Conservation (phyloP, 2,329 filamentous ascomycete species). For the Colletotrichum nymphaeae region DNA sequence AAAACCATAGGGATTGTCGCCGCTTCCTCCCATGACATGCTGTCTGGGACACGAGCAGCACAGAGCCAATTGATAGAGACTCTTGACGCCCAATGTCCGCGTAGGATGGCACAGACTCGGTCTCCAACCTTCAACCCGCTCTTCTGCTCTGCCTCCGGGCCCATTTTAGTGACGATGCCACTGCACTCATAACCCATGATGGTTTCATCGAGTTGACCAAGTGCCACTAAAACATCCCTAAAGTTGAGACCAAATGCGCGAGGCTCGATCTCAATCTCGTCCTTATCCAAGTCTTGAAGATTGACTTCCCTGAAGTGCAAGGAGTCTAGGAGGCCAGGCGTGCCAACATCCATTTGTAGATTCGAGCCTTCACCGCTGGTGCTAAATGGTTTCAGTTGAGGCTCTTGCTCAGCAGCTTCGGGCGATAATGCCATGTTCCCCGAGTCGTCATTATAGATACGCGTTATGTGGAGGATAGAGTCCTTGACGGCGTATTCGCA, state of each 20-base stretch:
- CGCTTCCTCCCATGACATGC: slow-evolving; percentile 48
- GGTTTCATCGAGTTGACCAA: slow-evolving; percentile 38
- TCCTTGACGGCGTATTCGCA: slow-evolving; percentile 15
- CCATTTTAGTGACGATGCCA: slow-evolving; percentile 46
- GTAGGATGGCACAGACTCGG: slow-evolving; percentile 22
- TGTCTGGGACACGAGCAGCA: slow-evolving; percentile 47
- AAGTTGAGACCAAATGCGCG: slow-evolving; percentile 43
- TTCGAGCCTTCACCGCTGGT: too few relatives aligned
- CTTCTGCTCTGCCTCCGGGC: slow-evolving; percentile 37
- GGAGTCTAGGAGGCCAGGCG: slow-evolving; percentile 39
- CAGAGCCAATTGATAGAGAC: slow-evolving; percentile 14
- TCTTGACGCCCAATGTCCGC: slow-evolving; percentile 16
- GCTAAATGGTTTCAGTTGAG: neutral
- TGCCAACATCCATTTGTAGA: slow-evolving; percentile 34
- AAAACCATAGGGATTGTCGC: slow-evolving; percentile 50
- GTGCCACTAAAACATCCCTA: slow-evolving; percentile 40
- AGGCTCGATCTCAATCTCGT: slow-evolving; percentile 42
- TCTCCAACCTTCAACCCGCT: slow-evolving; percentile 29
- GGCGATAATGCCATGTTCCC: neutral
- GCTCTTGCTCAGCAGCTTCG: neutral
- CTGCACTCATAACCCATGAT: slow-evolving; percentile 47
- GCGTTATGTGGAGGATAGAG: neutral
- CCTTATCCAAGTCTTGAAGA: neutral
- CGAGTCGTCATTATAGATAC: slow-evolving; percentile 13
- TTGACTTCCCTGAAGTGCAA: slow-evolving; percentile 39